A percentile compares a stretch with the other conserved stretches of the same genome.
These are phyloP conservation scores for Pseudogymnoascus sp. DNA, from an alignment of 2,329 filamentous ascomycete species.

Conservation along the genomic window DNA sequence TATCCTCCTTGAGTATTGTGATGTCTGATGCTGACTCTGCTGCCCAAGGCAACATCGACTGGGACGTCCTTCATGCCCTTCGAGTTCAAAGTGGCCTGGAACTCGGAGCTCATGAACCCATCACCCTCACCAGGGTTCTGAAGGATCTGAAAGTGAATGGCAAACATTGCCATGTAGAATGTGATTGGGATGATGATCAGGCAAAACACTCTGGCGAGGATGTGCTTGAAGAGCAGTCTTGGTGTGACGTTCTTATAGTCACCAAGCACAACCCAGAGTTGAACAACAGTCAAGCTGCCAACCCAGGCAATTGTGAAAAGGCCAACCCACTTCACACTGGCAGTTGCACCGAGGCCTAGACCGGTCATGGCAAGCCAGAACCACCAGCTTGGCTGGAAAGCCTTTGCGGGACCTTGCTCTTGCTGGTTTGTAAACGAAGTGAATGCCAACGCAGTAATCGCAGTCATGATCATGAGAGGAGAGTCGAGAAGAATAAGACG, in stretches of 20 bases:
- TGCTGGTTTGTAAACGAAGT: conserved; percentile 94
- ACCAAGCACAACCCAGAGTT: conserved; percentile 91
- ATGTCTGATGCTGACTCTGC: conserved; percentile 77
- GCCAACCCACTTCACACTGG: conserved; percentile 98
- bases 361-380: conserved; percentile 91
- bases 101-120: conserved; percentile 99
- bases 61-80: conserved; percentile 95
- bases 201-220: conserved; percentile 84
- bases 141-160: conserved; percentile 88
- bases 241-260: conserved; percentile 79
- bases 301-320: conserved; percentile 99
- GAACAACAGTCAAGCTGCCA: conserved; percentile 77
- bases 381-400: conserved; percentile 91
- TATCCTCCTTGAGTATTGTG: conserved; percentile 98
- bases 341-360: conserved; percentile 77
- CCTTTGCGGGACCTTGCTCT: conserved; percentile 79
- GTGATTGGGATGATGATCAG: conserved; percentile 78
- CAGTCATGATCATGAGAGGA: conserved; percentile 86
- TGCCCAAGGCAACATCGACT: conserved; percentile 84
- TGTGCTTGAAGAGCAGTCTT: conserved; percentile 83
- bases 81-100: conserved; percentile 92
- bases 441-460: conserved; percentile 83
- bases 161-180: conserved; percentile 97
- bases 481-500: conserved; percentile 94
- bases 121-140: conserved; percentile 94